Conservation (phyloP, 495 filamentous ascomycete genomes). For the Pyrenula aspistea region DNA sequence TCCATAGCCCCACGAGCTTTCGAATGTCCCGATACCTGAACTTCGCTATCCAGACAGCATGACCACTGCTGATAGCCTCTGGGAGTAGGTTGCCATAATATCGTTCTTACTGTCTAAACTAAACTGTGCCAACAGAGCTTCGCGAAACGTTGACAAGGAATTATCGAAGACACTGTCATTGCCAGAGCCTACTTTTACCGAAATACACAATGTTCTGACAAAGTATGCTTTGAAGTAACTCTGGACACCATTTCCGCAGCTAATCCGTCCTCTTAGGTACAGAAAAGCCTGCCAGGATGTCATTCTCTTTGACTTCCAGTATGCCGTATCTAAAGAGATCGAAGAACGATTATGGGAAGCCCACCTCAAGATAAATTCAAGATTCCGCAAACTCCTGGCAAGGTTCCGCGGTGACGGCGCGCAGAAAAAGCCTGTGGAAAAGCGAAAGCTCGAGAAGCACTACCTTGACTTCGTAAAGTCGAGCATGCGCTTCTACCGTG, state of each 20-base stretch:
- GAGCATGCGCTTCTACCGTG: conserved; percentile 74
- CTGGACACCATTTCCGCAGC: conserved; percentile 10
- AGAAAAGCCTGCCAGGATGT: conserved; percentile 56
- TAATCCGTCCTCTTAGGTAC: conserved; percentile 32
- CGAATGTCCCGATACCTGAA: too few species aligned
- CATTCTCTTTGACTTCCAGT: conserved; percentile 62
- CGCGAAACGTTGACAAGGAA: conserved; percentile 33
- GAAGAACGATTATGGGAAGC: conserved; percentile 68
- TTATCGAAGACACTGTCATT: conserved; percentile 36
- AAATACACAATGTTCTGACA: conserved; percentile 43
- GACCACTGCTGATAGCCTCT: background rate
- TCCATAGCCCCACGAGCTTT: background rate
- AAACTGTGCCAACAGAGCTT: conserved; percentile 22
- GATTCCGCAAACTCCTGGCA: conserved; percentile 54
- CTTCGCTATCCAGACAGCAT: background rate
- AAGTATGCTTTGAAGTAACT: conserved; percentile 32
- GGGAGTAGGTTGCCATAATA: background rate
- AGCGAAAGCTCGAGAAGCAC: conserved; percentile 64
- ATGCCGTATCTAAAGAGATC: conserved; percentile 44
- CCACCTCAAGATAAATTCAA: conserved; percentile 63
- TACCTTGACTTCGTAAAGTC: conserved; percentile 78
- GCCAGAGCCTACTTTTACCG: conserved; percentile 41
- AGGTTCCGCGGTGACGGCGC: conserved; percentile 44
- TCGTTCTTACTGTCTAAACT: conserved; percentile 4
- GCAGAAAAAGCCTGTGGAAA: conserved; percentile 59